Evolutionary conservation across 2,329 filamentous ascomycete species (phyloP).

Genomic region (Paracamarosporium sp.): DNA sequence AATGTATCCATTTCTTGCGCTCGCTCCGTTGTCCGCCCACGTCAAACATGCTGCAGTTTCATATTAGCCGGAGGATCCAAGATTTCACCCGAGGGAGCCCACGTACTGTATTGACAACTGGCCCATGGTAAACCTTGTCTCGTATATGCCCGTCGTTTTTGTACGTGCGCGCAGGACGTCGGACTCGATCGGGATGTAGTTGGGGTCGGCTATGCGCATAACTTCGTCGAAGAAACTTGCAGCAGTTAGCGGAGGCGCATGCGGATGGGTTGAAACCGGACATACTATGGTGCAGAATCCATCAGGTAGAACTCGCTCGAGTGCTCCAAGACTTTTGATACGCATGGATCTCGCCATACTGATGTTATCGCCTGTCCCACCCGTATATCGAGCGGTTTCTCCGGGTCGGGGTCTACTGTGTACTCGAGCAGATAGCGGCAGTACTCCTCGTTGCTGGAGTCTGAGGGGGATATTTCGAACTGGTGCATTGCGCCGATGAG

Average conservation of each 20-base stretch:
- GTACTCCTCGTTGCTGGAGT: conserved; percentile 73
- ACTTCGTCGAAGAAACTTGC: conserved; percentile 96
- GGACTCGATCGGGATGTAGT: conserved; percentile 92
- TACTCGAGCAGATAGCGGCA: conserved; percentile 86
- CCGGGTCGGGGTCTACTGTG: conserved; percentile 87
- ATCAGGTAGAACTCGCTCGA: conserved; percentile 99
- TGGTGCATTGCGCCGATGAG: conserved; percentile 91
- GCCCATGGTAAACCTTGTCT: conserved; percentile 98
- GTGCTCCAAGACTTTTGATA: conserved; percentile 84
- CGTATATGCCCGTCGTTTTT: conserved; percentile 98
- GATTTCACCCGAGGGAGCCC: conserved; percentile 9
- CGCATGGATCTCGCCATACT: conserved; percentile 88
- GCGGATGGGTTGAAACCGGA: background rate
- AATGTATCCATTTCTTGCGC: conserved; percentile 99
- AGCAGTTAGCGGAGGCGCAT: conserved; percentile 19
- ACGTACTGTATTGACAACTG: conserved; percentile 97
- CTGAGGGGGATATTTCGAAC: conserved; percentile 82
- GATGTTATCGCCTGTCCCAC: conserved; percentile 84
- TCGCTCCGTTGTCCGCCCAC: conserved; percentile 97
- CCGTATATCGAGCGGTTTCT: conserved; percentile 79
- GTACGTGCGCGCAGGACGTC: conserved; percentile 95
- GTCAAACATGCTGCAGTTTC: conserved; percentile 86
- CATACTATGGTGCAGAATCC: conserved; percentile 98
- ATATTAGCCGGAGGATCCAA: conserved; percentile 33
- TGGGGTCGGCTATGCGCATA: conserved; percentile 77